Evolutionary conservation across 2,329 filamentous ascomycete genomes (phyloP).

Genomic region (Aspergillus sp.): DNA sequence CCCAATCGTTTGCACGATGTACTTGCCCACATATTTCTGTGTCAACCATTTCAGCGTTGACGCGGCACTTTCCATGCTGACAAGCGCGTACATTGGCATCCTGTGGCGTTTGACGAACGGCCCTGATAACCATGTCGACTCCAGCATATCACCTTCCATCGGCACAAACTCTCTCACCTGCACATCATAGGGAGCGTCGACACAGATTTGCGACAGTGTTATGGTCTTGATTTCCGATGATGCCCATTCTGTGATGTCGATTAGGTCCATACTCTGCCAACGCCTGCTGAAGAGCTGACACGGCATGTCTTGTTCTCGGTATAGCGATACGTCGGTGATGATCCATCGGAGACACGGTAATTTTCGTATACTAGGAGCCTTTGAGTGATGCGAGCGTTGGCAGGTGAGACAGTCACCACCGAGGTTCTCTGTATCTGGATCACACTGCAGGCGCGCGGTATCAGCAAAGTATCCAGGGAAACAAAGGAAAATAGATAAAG

Average conservation of each 20-base stretch:
- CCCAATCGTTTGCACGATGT: constrained; percentile 12
- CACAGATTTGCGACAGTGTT: constrained; percentile 14
- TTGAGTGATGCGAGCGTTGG: constrained; percentile 16
- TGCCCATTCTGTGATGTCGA: constrained; percentile 20
- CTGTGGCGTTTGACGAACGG: constrained; percentile 7
- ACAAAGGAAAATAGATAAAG: neutral
- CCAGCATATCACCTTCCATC: constrained; percentile 16
- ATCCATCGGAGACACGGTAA: constrained; percentile 17
- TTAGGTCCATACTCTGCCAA: constrained; percentile 18
- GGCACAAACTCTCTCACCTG: constrained; percentile 15
- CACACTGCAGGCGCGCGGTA: constrained; percentile 7
- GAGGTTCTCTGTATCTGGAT: constrained; percentile 14
- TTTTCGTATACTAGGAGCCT: constrained; percentile 8
- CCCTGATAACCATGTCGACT: constrained; percentile 11
- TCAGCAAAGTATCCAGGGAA: constrained; percentile 2
- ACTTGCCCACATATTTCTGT: constrained; percentile 10
- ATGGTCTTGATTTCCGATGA: constrained; percentile 17
- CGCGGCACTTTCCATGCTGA: constrained; percentile 13
- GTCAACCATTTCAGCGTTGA: constrained; percentile 11
- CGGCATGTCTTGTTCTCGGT: constrained; percentile 19
- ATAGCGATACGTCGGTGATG: constrained; percentile 18
- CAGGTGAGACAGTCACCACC: constrained; percentile 16
- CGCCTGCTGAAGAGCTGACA: constrained; percentile 18
- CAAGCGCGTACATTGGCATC: constrained; percentile 14
- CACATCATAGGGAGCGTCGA: constrained; percentile 16